Evolutionary conservation across 192 early-diverging fungal genomes (phyloP).

Genomic region (Chytriomyces hyalinus): DNA sequence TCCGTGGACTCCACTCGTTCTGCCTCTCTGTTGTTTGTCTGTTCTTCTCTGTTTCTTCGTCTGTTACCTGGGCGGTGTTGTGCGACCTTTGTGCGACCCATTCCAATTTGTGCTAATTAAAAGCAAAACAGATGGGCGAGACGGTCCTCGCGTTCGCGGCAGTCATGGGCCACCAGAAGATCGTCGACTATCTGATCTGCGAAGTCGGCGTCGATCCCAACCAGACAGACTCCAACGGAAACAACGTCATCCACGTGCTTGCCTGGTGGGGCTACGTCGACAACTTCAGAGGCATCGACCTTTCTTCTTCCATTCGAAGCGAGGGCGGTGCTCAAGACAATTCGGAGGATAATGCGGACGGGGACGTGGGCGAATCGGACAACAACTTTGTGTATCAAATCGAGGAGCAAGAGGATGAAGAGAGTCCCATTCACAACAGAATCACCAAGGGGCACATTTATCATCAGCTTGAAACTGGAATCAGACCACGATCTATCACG

Average conservation of each 20-base stretch:
- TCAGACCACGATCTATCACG: background rate
- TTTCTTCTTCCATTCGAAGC: background rate
- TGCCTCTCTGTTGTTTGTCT: background rate
- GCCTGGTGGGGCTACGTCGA: constrained; percentile 30
- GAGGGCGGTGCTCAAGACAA: background rate
- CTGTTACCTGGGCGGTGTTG: background rate
- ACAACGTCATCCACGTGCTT: constrained; percentile 42
- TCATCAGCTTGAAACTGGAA: constrained; percentile 24
- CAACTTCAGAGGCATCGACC: constrained; percentile 26
- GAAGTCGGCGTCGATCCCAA: constrained; percentile 36
- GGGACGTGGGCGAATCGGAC: background rate
- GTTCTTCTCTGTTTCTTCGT: no score
- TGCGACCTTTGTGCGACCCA: background rate
- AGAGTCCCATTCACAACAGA: background rate
- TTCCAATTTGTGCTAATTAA: background rate
- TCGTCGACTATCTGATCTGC: constrained; percentile 36
- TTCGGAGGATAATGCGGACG: background rate
- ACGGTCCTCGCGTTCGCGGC: constrained; percentile 37
- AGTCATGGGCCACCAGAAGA: constrained; percentile 22
- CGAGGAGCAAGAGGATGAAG: background rate
- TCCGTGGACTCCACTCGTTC: background rate
- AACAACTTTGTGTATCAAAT: background rate
- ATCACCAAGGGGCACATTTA: constrained; percentile 23
- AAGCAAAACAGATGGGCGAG: constrained; percentile 19
- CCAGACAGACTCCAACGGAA: constrained; percentile 24